Evolutionary conservation across 2,329 filamentous ascomycete genomes (phyloP), one percentile per base, ranked within the genome.

Genomic region (Hirsutella minnesotensis): DNA sequence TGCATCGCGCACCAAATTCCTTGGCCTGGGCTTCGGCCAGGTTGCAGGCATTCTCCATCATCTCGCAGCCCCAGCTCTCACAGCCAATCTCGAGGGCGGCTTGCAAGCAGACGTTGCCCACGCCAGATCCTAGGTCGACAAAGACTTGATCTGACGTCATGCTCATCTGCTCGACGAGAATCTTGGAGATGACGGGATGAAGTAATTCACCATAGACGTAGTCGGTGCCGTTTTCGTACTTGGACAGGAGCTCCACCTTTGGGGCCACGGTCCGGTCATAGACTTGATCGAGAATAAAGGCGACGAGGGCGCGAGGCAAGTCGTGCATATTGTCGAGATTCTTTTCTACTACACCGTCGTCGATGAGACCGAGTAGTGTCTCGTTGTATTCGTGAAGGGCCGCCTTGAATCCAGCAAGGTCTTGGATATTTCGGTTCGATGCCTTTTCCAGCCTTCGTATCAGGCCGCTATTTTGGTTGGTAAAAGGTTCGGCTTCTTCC

Each of bases 121-220:
- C 92, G 24, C 92, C 92, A 2, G 90, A 96, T 39, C 92, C 92
- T 13, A 98, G 73, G 57, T 98, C 92, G 46, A 98, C 81, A 59
- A 98, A 96, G 31, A 94, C 79, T 53, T 94, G 84, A 40, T 81
- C 76, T 1, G 86, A 90, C 46, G 78, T 88, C 60, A 96, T 78
- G 37, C 77, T 72, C 3, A 84, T 83, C 58, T 86, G 77, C 51
- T 80, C 71, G 15, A 81, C 76, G 52, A 98, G 80, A 46, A 96
- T 86, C 45, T 81, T 78, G 48, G 83, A 84, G 49, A 92, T 77
- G 57, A 98, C 94, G 2, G 81, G 80, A 18, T 88, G 83, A 24
- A 92, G 72, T 21, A 98, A 76, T 61, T 98, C 92, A 57, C 92
- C 92, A 57, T 98, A 98, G 33, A 94, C 86, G 53, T 94, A 90